Percentiles rank a stretch among this genome's conserved stretches.
These are phyloP conservation scores for Phytophthora multivora DNA, from an alignment of 352 stramenopile species.

Conservation along the genomic window DNA sequence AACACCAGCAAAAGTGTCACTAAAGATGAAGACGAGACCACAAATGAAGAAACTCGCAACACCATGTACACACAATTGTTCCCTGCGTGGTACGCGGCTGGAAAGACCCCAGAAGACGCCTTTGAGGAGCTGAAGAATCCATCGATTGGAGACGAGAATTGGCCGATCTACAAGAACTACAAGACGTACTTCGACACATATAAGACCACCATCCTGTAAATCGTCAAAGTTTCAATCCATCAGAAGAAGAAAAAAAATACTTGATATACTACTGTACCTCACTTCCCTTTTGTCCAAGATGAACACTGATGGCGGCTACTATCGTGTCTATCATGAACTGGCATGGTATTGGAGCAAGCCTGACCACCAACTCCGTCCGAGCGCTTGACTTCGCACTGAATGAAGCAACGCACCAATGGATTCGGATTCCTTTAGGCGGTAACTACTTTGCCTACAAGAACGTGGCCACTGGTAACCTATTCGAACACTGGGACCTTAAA, in stretches of 20 bases:
- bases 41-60: neutral
- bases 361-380: neutral
- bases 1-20: too few relatives aligned
- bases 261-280: neutral
- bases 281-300: neutral
- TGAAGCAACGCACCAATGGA: neutral
- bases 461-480: neutral
- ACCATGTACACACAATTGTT: neutral
- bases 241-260: neutral
- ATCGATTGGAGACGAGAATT: neutral
- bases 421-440: neutral
- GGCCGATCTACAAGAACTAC: conserved; percentile 3
- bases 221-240: neutral
- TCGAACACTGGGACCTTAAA: neutral
- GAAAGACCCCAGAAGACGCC: neutral
- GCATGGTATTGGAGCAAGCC: neutral
- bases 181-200: neutral
- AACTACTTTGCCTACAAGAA: conserved; percentile 3
- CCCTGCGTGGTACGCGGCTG: neutral
- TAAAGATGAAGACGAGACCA: too few relatives aligned
- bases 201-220: neutral
- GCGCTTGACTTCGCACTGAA: neutral
- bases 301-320: neutral
- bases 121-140: neutral
- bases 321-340: conserved; percentile 6